phyloP scores from a whole-genome alignment of 164 flowering plant species.

The Magnolia officinalis region DNA sequence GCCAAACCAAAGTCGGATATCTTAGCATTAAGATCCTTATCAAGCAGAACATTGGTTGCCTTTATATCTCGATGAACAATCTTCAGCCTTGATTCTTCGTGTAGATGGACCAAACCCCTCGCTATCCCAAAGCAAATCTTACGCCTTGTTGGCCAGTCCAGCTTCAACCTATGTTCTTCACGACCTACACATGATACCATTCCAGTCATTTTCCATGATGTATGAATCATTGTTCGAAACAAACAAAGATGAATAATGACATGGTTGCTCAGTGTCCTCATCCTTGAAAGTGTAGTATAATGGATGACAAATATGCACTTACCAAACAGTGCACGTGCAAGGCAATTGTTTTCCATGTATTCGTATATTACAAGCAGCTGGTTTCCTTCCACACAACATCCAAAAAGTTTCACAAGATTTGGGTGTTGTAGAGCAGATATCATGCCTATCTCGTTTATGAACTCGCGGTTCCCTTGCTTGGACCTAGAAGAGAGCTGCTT shows the following conservation, averaged over 20 bases:
- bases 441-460: conserved; percentile 58
- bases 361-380: conserved; percentile 50
- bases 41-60: conserved; percentile 59
- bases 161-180: conserved; percentile 26
- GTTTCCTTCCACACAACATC: conserved; percentile 52
- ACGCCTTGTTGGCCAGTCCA: conserved; percentile 60
- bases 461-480: conserved; percentile 64
- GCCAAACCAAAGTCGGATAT: conserved; percentile 77
- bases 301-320: background rate
- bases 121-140: conserved; percentile 59
- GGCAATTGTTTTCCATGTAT: conserved; percentile 55
- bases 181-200: conserved; percentile 25
- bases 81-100: conserved; percentile 62
- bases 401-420: conserved; percentile 51
- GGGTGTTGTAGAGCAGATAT: conserved; percentile 61
- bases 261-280: background rate
- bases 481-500: conserved; percentile 61
- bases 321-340: conserved; percentile 54
- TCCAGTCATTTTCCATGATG: background rate
- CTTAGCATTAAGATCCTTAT: conserved; percentile 47
- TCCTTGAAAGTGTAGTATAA: background rate
- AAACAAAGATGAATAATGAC: background rate
- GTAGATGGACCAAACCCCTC: conserved; percentile 55
- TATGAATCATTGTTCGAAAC: background rate
- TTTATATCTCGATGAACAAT: conserved; percentile 76